These are phyloP conservation scores for Teunomyces lycoperdinae DNA, from an alignment of 805 yeast species.

Conservation along the genomic window DNA sequence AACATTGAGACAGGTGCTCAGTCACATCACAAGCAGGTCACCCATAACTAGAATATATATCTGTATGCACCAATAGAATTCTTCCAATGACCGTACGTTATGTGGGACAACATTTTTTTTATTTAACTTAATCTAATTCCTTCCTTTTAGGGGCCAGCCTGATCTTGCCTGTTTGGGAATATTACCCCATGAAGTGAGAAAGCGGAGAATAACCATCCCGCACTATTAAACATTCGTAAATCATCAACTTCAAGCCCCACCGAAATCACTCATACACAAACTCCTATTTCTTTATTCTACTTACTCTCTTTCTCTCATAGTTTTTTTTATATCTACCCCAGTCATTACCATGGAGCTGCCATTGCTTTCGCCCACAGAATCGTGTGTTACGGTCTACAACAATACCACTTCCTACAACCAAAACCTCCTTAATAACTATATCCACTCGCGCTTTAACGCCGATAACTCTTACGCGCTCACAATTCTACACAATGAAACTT, in stretches of 20 bases:
- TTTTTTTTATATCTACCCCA: too few relatives aligned
- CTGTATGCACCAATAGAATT: background rate
- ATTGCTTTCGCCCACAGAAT: slow-evolving; percentile 17
- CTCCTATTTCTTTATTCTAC: too few relatives aligned
- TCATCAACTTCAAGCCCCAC: too few relatives aligned
- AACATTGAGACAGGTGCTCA: too few relatives aligned
- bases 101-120: background rate
- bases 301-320: too few relatives aligned
- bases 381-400: slow-evolving; percentile 14
- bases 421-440: slow-evolving; percentile 8
- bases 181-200: background rate
- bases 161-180: background rate
- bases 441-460: slow-evolving; percentile 5
- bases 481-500: slow-evolving; percentile 9
- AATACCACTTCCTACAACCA: slow-evolving; percentile 8
- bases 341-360: background rate
- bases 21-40: background rate
- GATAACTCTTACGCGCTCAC: background rate
- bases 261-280: too few relatives aligned
- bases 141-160: too few relatives aligned
- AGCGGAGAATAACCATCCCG: background rate
- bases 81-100: too few relatives aligned
- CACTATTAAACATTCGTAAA: background rate
- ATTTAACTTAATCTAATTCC: background rate
- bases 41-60: too few relatives aligned